phyloP scores from a whole-genome alignment of 1,139 yeast species.

The Candida sanyaensis region DNA sequence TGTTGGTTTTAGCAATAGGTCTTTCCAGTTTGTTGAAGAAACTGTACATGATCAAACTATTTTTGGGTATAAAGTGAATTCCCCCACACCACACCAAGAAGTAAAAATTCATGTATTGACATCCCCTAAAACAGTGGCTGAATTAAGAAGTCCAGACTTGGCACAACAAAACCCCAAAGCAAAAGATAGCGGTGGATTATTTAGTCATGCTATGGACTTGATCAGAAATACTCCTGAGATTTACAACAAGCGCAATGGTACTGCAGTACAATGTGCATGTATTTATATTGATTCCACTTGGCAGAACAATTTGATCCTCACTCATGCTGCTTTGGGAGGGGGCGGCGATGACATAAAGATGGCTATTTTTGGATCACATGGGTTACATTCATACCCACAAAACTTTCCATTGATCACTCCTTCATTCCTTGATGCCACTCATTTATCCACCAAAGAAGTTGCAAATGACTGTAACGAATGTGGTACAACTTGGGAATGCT shows the following conservation, averaged over 20 bases:
- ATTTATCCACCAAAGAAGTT: conserved; percentile 63
- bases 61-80: conserved; percentile 36
- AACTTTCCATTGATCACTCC: conserved; percentile 69
- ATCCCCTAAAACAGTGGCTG: conserved; percentile 64
- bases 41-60: conserved; percentile 27
- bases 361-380: conserved; percentile 95
- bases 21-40: conserved; percentile 81
- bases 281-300: conserved; percentile 83
- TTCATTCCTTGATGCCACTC: conserved; percentile 71
- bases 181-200: conserved; percentile 71
- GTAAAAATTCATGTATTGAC: conserved; percentile 76
- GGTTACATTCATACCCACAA: conserved; percentile 86
- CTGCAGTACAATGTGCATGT: conserved; percentile 80
- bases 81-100: conserved; percentile 54
- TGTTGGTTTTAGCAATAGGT: conserved; percentile 76
- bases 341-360: conserved; percentile 68
- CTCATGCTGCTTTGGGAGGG: conserved; percentile 96
- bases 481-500: conserved; percentile 88
- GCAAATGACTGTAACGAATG: conserved; percentile 88
- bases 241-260: conserved; percentile 17
- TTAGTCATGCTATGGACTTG: conserved; percentile 77
- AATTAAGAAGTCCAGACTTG: conserved; percentile 72
- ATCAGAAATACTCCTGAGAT: conserved; percentile 42
- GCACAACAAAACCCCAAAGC: conserved; percentile 89
- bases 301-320: conserved; percentile 70